These are phyloP conservation scores for Stephanodiscus minutulus DNA, from an alignment of 108 stramenopile species.

Conservation along the genomic window DNA sequence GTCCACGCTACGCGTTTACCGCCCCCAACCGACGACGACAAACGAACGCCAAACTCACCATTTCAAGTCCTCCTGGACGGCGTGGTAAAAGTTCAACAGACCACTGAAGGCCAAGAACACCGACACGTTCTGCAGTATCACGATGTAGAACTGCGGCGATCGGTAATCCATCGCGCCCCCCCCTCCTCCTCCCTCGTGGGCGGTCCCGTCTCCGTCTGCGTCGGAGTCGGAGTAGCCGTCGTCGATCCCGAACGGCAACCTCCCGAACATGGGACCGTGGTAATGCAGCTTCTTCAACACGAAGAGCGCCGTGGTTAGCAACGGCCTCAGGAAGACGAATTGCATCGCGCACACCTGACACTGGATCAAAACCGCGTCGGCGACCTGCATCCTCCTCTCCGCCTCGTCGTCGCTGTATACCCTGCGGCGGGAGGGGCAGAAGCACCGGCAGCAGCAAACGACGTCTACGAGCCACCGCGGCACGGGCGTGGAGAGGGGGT, in stretches of 20 bases:
- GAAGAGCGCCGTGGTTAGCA: conserved; percentile 72
- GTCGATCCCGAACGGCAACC: conserved; percentile 14
- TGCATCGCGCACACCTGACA: conserved; percentile 92
- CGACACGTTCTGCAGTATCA: conserved; percentile 78
- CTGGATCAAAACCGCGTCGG: conserved; percentile 81
- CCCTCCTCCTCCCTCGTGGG: too few species aligned
- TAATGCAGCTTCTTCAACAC: conserved; percentile 68
- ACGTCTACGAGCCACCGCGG: conserved; percentile 36
- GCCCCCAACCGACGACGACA: too few species aligned
- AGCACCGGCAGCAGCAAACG: conserved; percentile 34
- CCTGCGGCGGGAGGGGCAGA: neutral
- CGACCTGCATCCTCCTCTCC: conserved; percentile 53
- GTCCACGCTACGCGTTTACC: too few species aligned
- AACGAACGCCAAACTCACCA: conserved; percentile 73
- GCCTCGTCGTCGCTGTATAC: neutral
- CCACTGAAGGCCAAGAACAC: conserved; percentile 90
- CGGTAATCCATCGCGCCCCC: conserved; percentile 69
- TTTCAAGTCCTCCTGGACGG: conserved; percentile 80
- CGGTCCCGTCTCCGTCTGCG: conserved; percentile 11
- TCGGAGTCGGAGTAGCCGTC: conserved; percentile 2
- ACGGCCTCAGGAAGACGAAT: conserved; percentile 85
- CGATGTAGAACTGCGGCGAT: conserved; percentile 79
- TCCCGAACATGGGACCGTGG: conserved; percentile 62
- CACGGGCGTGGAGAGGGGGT: conserved; percentile 47
- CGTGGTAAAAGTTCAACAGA: conserved; percentile 91